These are phyloP conservation scores for Aspergillus ochraceoroseus DNA, from an alignment of 2,329 filamentous ascomycete genomes.

Conservation along the genomic window DNA sequence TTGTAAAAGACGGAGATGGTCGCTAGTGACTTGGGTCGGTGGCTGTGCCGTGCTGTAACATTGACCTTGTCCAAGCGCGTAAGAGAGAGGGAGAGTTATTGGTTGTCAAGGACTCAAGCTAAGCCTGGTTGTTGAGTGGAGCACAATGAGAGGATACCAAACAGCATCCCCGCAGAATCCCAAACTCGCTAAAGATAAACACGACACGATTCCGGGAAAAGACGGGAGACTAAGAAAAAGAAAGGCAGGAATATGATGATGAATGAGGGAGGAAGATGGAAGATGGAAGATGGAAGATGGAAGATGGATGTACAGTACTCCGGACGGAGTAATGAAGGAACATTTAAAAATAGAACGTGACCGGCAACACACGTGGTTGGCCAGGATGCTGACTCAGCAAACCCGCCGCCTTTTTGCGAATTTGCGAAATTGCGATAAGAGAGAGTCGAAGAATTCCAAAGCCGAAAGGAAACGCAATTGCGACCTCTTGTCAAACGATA, in stretches of 20 bases:
- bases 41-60: conserved; percentile 23
- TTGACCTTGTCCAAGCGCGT: conserved; percentile 13
- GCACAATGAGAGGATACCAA: too few relatives aligned
- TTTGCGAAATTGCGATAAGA: conserved; percentile 12
- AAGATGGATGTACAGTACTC: too few relatives aligned
- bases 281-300: background rate
- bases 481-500: conserved; percentile 3
- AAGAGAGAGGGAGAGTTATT: conserved; percentile 6
- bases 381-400: conserved; percentile 14
- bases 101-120: conserved; percentile 6
- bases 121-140: conserved; percentile 3
- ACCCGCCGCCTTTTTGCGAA: conserved; percentile 15
- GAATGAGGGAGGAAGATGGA: too few relatives aligned
- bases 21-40: conserved; percentile 18
- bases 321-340: too few relatives aligned
- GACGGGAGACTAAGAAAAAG: background rate
- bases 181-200: conserved; percentile 6
- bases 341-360: too few relatives aligned
- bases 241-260: too few relatives aligned
- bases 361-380: conserved; percentile 19
- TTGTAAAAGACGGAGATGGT: conserved; percentile 13
- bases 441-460: conserved; percentile 1
- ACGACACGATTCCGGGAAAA: background rate
- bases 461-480: background rate
- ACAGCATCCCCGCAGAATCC: conserved; percentile 6